Conservation (phyloP, 2,329 filamentous ascomycete genomes). For the Fusarium palustre region DNA sequence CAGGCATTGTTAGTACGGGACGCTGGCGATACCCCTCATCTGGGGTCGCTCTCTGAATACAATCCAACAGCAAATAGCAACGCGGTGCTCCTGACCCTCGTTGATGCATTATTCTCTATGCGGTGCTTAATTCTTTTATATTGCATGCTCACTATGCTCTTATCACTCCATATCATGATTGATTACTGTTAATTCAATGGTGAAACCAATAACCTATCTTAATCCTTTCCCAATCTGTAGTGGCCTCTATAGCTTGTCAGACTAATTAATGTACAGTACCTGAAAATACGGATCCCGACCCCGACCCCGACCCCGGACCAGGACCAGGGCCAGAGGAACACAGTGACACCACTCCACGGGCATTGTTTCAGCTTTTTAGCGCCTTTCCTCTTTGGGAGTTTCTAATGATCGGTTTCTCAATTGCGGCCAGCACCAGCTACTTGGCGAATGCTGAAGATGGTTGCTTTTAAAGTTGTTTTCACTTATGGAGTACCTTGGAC, state of each 20-base stretch:
- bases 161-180: neutral
- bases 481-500: neutral
- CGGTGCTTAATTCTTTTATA: neutral
- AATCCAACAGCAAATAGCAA: neutral
- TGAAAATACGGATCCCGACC: slow-evolving; percentile 26
- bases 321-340: slow-evolving; percentile 24
- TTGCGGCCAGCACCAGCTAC: neutral
- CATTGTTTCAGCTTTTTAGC: slow-evolving; percentile 39
- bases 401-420: neutral
- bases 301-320: slow-evolving; percentile 6
- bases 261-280: slow-evolving; percentile 34
- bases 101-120: neutral
- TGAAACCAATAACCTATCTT: neutral
- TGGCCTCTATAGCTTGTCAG: slow-evolving; percentile 5
- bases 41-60: neutral
- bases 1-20: slow-evolving; percentile 8
- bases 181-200: neutral
- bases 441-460: neutral
- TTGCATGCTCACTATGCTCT: neutral
- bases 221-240: slow-evolving; percentile 11
- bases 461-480: neutral
- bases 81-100: neutral
- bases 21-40: neutral
- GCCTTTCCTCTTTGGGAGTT: slow-evolving; percentile 36
- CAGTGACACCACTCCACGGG: slow-evolving; percentile 35